Evolutionary conservation across 2,329 filamentous ascomycete species (phyloP).

Genomic region (Bipolaris oryzae): DNA sequence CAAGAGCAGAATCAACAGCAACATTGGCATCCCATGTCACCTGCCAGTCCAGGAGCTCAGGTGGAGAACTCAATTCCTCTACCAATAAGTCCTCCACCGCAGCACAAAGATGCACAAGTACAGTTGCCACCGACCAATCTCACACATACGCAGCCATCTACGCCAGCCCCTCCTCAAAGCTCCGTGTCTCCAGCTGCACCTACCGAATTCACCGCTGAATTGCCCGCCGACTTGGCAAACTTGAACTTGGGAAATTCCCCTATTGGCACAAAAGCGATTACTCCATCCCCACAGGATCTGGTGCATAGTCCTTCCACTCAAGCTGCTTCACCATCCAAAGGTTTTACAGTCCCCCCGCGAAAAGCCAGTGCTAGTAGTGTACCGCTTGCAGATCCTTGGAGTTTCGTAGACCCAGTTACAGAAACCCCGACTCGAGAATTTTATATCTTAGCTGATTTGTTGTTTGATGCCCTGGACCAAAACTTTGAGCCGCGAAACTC

Average conservation of each 20-base stretch:
- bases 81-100: background rate
- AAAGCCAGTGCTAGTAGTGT: conserved; percentile 38
- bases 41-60: background rate
- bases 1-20: conserved; percentile 31
- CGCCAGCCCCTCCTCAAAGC: background rate
- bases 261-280: background rate
- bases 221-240: conserved; percentile 41
- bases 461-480: conserved; percentile 44
- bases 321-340: background rate
- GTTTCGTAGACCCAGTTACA: conserved; percentile 40
- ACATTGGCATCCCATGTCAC: conserved; percentile 30
- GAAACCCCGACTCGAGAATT: conserved; percentile 46
- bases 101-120: background rate
- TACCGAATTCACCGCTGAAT: conserved; percentile 42
- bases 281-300: conserved; percentile 2
- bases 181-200: conserved; percentile 10
- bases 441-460: conserved; percentile 44
- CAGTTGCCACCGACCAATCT: background rate
- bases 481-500: conserved; percentile 44
- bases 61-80: background rate
- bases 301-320: background rate
- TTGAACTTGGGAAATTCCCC: conserved; percentile 27
- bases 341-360: conserved; percentile 25
- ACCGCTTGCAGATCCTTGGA: conserved; percentile 44
- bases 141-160: background rate